phyloP scores from a whole-genome alignment of 192 early-diverging fungal species.

The Pecoramyces ruminantium region DNA sequence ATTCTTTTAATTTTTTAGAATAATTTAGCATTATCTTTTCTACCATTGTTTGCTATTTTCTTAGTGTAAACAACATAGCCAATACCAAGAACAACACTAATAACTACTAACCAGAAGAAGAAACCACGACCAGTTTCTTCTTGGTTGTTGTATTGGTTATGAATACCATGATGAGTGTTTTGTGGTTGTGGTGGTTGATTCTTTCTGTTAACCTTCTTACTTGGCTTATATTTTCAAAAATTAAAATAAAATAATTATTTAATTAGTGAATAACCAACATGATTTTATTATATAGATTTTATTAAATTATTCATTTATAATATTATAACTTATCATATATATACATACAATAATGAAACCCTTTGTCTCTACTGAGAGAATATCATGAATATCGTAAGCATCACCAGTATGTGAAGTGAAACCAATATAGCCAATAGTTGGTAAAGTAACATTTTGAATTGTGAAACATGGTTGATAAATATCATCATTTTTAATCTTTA shows the following conservation, averaged over 20 bases:
- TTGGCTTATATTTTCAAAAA: background rate
- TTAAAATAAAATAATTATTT: too few relatives aligned
- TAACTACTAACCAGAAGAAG: background rate
- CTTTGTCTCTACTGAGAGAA: slow-evolving; percentile 3
- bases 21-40: background rate
- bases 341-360: slow-evolving; percentile 1
- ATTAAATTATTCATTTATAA: too few relatives aligned
- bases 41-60: background rate
- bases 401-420: slow-evolving; percentile 88
- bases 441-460: slow-evolving; percentile 56
- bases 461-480: slow-evolving; percentile 76
- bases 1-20: background rate
- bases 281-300: too few relatives aligned
- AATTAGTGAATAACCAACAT: too few relatives aligned
- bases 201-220: background rate
- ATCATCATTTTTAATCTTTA: slow-evolving; percentile 35
- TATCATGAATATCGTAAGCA: slow-evolving; percentile 43
- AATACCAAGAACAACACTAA: background rate
- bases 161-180: background rate
- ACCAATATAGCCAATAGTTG: slow-evolving; percentile 62
- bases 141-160: background rate
- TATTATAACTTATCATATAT: too few relatives aligned
- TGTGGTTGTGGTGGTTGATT: background rate
- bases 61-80: background rate
- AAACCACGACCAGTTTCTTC: background rate